Conservation (phyloP, 2,329 filamentous ascomycete species). For the Rhinocladiella similis region DNA sequence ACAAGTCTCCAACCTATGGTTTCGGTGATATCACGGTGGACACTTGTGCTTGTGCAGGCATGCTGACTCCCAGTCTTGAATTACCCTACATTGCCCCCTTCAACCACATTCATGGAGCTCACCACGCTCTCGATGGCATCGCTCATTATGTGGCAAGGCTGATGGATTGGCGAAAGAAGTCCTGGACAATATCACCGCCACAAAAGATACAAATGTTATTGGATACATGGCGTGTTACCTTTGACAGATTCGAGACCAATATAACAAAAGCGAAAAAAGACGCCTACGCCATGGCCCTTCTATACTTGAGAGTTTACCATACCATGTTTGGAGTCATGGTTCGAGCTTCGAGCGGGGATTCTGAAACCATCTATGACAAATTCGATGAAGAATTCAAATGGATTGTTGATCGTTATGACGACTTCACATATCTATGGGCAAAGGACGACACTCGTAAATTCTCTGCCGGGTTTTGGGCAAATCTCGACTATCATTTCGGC, state of each 20-base stretch:
- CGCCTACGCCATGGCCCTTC: conserved; percentile 2
- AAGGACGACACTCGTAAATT: conserved; percentile 7
- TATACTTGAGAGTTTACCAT: conserved; percentile 12
- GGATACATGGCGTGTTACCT: conserved; percentile 11
- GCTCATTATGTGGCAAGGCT: conserved; percentile 19
- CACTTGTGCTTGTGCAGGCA: conserved; percentile 6
- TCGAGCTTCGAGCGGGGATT: conserved; percentile 7
- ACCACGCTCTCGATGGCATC: conserved; percentile 16
- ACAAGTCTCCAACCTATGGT: conserved; percentile 23
- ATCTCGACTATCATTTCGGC: conserved; percentile 18
- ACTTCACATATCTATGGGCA: conserved; percentile 7
- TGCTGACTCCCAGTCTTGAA: conserved; percentile 5
- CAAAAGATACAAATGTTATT: conserved; percentile 13
- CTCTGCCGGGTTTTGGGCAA: conserved; percentile 3
- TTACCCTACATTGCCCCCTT: conserved; percentile 15
- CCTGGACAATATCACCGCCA: conserved; percentile 2
- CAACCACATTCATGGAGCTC: conserved; percentile 8
- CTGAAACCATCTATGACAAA: conserved; percentile 13
- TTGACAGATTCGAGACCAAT: conserved; percentile 13
- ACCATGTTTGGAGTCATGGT: conserved; percentile 22
- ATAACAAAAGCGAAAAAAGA: conserved; percentile 1
- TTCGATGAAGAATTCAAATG: conserved; percentile 18
- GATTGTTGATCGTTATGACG: conserved; percentile 18
- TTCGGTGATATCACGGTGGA: conserved; percentile 10
- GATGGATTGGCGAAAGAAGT: conserved; percentile 10